These are phyloP conservation scores for Cenococcum geophilum DNA, from an alignment of 495 filamentous ascomycete genomes.

Conservation along the genomic window DNA sequence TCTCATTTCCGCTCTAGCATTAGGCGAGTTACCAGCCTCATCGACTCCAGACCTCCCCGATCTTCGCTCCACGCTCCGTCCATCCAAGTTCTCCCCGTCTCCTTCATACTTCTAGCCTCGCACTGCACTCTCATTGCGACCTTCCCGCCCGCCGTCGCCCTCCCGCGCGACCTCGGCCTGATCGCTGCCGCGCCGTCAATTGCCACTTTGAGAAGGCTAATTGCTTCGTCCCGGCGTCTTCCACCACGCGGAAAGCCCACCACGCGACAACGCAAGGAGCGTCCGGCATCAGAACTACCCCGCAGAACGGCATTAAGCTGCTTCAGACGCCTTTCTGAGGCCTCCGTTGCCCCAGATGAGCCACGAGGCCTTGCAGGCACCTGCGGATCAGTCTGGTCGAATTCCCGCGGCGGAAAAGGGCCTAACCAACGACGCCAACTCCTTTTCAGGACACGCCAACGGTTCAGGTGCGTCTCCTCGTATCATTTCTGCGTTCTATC, in stretches of 20 bases:
- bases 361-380: constrained; percentile 41
- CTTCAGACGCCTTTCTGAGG: constrained; percentile 9
- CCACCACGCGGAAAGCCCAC: constrained; percentile 22
- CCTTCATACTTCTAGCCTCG: not conserved
- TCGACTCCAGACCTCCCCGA: constrained; percentile 1
- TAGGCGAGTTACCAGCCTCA: constrained; percentile 7
- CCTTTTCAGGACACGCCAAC: constrained; percentile 18
- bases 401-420: constrained; percentile 24
- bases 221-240: constrained; percentile 1
- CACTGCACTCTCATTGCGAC: not conserved
- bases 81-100: not conserved
- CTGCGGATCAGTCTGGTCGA: constrained; percentile 32
- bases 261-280: constrained; percentile 30
- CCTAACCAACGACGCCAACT: constrained; percentile 14
- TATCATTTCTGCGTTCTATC: not conserved
- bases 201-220: constrained; percentile 8
- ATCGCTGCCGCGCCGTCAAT: constrained; percentile 8
- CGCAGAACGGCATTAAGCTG: constrained; percentile 1
- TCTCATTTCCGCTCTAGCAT: constrained; percentile 6
- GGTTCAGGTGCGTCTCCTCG: constrained; percentile 22
- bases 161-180: constrained; percentile 16
- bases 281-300: constrained; percentile 10
- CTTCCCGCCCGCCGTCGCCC: constrained; percentile 7
- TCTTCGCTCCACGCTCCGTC: not conserved
- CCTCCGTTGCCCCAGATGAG: constrained; percentile 43